These are phyloP conservation scores for Suillus brevipes DNA, from an alignment of 768 basidiomycete species.

Conservation along the genomic window DNA sequence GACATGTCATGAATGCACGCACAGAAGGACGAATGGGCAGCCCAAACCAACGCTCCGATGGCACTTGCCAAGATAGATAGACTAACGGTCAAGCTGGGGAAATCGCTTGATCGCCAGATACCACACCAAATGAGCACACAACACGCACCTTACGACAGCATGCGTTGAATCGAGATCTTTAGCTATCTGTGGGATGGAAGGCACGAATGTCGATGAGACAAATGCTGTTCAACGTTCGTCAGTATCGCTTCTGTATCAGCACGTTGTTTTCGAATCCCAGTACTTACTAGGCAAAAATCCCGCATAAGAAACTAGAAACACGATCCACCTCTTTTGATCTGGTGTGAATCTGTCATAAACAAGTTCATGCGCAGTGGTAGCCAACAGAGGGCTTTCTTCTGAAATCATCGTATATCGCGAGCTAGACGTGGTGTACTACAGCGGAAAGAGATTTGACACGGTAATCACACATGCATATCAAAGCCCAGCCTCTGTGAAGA, in stretches of 20 bases:
- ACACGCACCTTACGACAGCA: conserved; percentile 52
- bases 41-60: conserved; percentile 46
- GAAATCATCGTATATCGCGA: conserved; percentile 17
- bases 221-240: conserved; percentile 48
- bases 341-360: conserved; percentile 62
- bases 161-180: conserved; percentile 59
- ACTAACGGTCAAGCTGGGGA: conserved; percentile 44
- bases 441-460: not conserved
- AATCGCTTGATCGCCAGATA: not conserved
- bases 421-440: not conserved
- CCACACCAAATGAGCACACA: not conserved
- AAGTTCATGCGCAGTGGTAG: conserved; percentile 21
- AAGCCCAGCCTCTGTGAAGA: not conserved
- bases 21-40: conserved; percentile 49
- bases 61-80: conserved; percentile 45
- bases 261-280: not conserved
- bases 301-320: conserved; percentile 57
- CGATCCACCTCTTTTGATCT: conserved; percentile 51
- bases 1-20: conserved; percentile 4
- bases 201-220: conserved; percentile 67
- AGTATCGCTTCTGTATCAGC: not conserved
- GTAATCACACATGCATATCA: not conserved
- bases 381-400: conserved; percentile 32
- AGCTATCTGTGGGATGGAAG: conserved; percentile 74
- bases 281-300: conserved; percentile 63